Evolutionary conservation across 495 filamentous ascomycete genomes (phyloP).

Genomic region (Daldinia loculata): DNA sequence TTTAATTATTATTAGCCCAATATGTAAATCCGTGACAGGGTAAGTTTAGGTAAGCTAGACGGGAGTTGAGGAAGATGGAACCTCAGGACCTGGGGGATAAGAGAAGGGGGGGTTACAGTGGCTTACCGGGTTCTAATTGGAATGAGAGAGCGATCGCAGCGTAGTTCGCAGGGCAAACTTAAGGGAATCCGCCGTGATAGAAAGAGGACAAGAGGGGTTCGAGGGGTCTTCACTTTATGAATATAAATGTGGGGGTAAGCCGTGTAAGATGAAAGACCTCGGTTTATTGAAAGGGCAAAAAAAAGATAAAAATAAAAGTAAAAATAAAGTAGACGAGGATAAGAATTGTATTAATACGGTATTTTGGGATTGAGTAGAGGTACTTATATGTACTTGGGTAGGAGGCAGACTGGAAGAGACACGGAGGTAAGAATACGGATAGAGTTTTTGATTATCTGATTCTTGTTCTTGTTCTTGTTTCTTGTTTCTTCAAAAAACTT

Average conservation of each 20-base stretch:
- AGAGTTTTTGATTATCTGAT: not conserved
- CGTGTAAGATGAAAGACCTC: conserved; percentile 1
- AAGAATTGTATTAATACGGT: not conserved
- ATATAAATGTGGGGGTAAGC: conserved; percentile 34
- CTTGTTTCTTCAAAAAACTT: conserved; percentile 1
- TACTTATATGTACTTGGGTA: not conserved
- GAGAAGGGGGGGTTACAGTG: conserved; percentile 28
- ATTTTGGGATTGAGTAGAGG: not conserved
- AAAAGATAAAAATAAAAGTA: no score
- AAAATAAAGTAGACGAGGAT: not conserved
- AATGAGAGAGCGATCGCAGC: conserved; percentile 33
- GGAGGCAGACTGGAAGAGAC: not conserved
- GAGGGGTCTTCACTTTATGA: conserved; percentile 26
- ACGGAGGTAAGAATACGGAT: not conserved
- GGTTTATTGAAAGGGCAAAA: not conserved
- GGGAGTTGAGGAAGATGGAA: conserved; percentile 18
- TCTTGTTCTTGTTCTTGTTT: not conserved
- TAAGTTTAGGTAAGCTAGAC: conserved; percentile 19
- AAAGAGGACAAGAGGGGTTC: conserved; percentile 25
- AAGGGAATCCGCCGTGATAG: conserved; percentile 9
- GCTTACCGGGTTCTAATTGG: conserved; percentile 36
- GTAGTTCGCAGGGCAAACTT: conserved; percentile 36
- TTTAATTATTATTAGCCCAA: conserved; percentile 30
- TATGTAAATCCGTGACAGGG: conserved; percentile 8
- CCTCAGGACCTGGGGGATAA: conserved; percentile 17